Conservation (phyloP, 2,329 filamentous ascomycete genomes). For the Drechslera avenae region DNA sequence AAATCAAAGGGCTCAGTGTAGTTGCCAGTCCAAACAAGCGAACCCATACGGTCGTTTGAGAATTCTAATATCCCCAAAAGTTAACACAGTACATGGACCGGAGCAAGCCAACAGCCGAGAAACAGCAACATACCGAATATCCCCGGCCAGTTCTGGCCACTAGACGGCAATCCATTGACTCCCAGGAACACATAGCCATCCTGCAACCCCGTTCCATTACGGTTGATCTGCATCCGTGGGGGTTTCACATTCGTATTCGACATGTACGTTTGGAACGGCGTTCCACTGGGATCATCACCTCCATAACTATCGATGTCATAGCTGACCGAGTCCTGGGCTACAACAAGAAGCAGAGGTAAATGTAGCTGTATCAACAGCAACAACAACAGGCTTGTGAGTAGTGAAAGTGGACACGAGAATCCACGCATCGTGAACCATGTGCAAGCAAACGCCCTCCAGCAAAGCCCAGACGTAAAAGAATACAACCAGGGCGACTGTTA, state of each 20-base stretch:
- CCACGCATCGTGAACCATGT: background rate
- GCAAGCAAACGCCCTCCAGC: too few species aligned
- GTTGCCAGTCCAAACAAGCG: constrained; percentile 26
- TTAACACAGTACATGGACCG: too few species aligned
- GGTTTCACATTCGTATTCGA: constrained; percentile 23
- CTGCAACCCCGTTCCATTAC: constrained; percentile 15
- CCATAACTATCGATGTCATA: constrained; percentile 21
- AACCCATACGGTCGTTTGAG: constrained; percentile 22
- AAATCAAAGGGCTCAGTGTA: constrained; percentile 30
- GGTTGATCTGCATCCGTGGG: constrained; percentile 23
- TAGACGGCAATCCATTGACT: constrained; percentile 23
- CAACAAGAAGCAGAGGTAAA: background rate
- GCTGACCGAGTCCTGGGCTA: constrained; percentile 21
- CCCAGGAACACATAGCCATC: constrained; percentile 22
- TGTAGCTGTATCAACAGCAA: background rate
- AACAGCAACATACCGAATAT: constrained; percentile 18
- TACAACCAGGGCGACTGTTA: too few species aligned
- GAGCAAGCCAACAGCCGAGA: background rate
- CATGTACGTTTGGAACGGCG: constrained; percentile 23
- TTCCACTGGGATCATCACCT: constrained; percentile 10
- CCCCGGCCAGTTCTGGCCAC: constrained; percentile 24
- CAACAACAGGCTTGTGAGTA: constrained; percentile 5
- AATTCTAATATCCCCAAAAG: constrained; percentile 8
- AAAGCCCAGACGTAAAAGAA: too few species aligned
- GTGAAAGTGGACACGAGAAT: background rate